These are phyloP conservation scores for Miamiensis avidus DNA, from an alignment of 169 alveolate genomes.

Conservation along the genomic window DNA sequence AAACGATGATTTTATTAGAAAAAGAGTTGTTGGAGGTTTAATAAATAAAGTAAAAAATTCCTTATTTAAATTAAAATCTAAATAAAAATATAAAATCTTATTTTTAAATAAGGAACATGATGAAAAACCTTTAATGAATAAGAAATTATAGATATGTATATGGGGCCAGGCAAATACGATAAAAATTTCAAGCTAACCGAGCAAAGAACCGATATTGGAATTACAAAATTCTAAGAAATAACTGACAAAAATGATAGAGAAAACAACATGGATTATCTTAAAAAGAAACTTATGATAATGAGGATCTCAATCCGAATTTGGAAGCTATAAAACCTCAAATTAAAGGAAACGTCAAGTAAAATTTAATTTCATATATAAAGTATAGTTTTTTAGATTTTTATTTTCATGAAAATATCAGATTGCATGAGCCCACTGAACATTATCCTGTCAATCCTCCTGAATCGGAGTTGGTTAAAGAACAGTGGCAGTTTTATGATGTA, in stretches of 20 bases:
- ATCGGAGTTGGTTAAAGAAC: conserved; percentile 28
- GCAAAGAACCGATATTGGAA: conserved; percentile 18
- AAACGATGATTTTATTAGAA: neutral
- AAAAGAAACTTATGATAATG: conserved; percentile 25
- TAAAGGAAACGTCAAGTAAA: conserved; percentile 13
- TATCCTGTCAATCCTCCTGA: conserved; percentile 40
- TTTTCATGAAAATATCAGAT: neutral
- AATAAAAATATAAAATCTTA: neutral
- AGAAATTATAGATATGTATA: conserved; percentile 5
- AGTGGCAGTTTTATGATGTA: conserved; percentile 41
- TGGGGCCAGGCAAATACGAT: conserved; percentile 15
- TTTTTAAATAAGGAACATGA: conserved; percentile 7
- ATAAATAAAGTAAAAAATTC: neutral
- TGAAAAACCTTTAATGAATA: neutral
- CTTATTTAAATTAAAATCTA: no score
- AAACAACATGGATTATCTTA: conserved; percentile 20
- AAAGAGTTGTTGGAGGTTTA: neutral
- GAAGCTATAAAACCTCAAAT: conserved; percentile 17
- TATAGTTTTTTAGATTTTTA: no score
- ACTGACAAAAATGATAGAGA: conserved; percentile 18
- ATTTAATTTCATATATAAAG: no score
- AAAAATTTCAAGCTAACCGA: conserved; percentile 1
- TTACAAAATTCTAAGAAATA: neutral
- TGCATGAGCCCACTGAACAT: conserved; percentile 28
- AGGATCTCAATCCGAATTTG: conserved; percentile 3